phyloP scores from a whole-genome alignment of 192 early-diverging fungal species.

The Linnemannia exigua region DNA sequence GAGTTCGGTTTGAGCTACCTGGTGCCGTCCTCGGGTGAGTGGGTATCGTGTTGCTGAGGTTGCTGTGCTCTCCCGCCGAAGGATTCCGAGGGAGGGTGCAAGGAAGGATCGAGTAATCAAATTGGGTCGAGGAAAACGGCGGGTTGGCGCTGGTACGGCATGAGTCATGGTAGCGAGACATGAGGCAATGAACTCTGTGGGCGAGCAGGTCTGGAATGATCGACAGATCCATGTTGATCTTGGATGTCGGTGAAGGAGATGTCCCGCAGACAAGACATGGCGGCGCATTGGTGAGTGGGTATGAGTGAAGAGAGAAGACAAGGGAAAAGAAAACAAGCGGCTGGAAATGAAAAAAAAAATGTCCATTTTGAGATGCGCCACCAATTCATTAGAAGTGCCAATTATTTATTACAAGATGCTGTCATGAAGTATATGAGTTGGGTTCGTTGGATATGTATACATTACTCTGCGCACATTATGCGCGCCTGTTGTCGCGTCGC shows the following conservation, averaged over 20 bases:
- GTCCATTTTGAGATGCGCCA: not conserved
- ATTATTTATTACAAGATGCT: not conserved
- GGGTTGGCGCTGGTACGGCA: not conserved
- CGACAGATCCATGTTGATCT: slow-evolving; percentile 18
- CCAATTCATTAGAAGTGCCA: not conserved
- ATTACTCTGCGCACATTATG: not conserved
- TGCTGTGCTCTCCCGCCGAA: not conserved
- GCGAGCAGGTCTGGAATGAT: slow-evolving; percentile 11
- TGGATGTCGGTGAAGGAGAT: not conserved
- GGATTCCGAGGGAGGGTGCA: slow-evolving; percentile 9
- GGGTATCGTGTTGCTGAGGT: not conserved
- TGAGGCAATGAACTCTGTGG: slow-evolving; percentile 21
- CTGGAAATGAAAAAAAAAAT: not conserved
- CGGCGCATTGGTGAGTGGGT: slow-evolving; percentile 4
- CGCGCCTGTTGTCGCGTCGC: slow-evolving; percentile 1
- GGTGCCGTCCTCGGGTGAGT: not conserved
- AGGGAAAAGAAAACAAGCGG: too few species aligned
- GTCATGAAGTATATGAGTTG: not conserved
- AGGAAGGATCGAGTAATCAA: not conserved
- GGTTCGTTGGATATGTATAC: not conserved
- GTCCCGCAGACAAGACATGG: not conserved
- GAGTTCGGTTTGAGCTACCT: not conserved
- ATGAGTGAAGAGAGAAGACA: not conserved
- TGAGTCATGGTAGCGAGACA: slow-evolving; percentile 5
- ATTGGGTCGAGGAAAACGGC: not conserved